Conservation (phyloP, 805 yeast species). For the Saturnispora ahearnii region DNA sequence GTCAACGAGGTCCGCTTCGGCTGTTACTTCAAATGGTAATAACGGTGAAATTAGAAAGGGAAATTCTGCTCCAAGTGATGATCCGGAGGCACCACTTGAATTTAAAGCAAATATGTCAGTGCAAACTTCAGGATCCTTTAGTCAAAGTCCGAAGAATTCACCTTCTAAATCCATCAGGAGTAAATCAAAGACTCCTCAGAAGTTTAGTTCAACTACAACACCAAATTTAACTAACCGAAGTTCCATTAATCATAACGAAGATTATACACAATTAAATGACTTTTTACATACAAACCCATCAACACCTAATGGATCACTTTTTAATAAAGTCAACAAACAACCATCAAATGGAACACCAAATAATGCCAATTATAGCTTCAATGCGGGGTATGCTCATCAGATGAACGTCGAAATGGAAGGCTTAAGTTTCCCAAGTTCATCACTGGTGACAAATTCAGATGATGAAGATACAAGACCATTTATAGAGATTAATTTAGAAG, state of each 20-base stretch:
- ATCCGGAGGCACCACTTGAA: slow-evolving; percentile 9
- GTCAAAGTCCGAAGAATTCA: not conserved
- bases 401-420: slow-evolving; percentile 8
- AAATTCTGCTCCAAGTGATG: not conserved
- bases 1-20: not conserved
- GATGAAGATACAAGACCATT: slow-evolving; percentile 24
- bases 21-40: not conserved
- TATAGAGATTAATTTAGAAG: slow-evolving; percentile 23
- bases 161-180: not conserved
- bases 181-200: not conserved
- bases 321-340: not conserved
- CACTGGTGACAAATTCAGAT: slow-evolving; percentile 10
- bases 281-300: slow-evolving; percentile 24
- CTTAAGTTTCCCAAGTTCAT: not conserved
- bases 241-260: slow-evolving; percentile 19
- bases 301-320: slow-evolving; percentile 19
- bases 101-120: slow-evolving; percentile 10
- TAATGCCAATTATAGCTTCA: not conserved
- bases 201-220: not conserved
- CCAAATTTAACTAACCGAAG: not conserved
- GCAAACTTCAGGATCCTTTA: not conserved
- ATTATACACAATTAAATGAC: slow-evolving; percentile 11
- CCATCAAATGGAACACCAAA: not conserved
- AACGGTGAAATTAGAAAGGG: not conserved
- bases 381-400: slow-evolving; percentile 7